Evolutionary conservation across 441 rosid genomes (phyloP).

Genomic region (Macaranga tanarius): DNA sequence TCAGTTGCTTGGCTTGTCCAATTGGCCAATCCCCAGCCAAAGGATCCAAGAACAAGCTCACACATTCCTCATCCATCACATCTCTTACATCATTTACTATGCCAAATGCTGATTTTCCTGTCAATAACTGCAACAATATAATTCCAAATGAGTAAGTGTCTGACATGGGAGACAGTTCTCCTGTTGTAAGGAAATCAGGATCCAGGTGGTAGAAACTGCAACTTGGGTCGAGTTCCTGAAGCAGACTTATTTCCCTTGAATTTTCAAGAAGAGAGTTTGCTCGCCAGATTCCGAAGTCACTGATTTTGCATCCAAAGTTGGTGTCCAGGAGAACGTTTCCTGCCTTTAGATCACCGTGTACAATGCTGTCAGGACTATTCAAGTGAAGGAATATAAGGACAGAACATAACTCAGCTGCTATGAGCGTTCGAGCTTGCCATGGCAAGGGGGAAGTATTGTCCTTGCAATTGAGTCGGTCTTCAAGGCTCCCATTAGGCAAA

Average conservation of each 20-base stretch:
- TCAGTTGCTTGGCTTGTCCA: constrained; percentile 80
- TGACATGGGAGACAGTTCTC: constrained; percentile 76
- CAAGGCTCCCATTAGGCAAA: constrained; percentile 82
- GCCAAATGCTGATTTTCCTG: constrained; percentile 62
- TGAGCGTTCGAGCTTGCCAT: constrained; percentile 74
- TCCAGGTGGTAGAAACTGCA: constrained; percentile 69
- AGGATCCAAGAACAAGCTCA: constrained; percentile 65
- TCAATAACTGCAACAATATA: constrained; percentile 66
- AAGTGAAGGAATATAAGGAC: constrained; percentile 89
- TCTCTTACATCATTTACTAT: constrained; percentile 57
- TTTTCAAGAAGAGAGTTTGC: constrained; percentile 31
- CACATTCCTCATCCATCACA: constrained; percentile 50
- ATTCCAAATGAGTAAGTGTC: constrained; percentile 91
- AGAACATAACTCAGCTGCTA: constrained; percentile 75
- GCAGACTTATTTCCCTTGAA: constrained; percentile 33
- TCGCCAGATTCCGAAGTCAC: constrained; percentile 73
- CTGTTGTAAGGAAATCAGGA: constrained; percentile 66
- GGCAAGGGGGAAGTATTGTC: constrained; percentile 77
- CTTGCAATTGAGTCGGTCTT: constrained; percentile 76
- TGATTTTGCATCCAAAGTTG: constrained; percentile 66
- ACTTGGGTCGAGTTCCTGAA: constrained; percentile 37
- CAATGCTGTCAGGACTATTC: constrained; percentile 55
- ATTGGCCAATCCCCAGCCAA: constrained; percentile 94
- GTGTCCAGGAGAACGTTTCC: constrained; percentile 77
- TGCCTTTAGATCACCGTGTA: constrained; percentile 87